These are phyloP conservation scores for Aspergillus ibericus DNA, from an alignment of 2,329 filamentous ascomycete genomes.

Conservation along the genomic window DNA sequence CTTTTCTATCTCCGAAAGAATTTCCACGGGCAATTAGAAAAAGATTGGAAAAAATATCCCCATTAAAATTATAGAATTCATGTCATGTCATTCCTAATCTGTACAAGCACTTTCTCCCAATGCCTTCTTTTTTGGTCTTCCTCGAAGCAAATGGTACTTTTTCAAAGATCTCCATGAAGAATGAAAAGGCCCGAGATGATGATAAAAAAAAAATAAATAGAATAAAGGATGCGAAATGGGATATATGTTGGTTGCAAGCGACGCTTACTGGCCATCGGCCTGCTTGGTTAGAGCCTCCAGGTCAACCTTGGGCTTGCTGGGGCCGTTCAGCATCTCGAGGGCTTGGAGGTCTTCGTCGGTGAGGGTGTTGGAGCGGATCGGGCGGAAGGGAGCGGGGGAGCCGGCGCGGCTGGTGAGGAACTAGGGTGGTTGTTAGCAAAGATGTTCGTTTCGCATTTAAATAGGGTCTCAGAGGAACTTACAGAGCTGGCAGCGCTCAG, in stretches of 20 bases:
- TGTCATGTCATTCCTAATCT: constrained; percentile 5
- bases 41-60: neutral
- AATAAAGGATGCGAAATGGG: constrained; percentile 3
- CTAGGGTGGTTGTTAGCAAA: constrained; percentile 43
- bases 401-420: constrained; percentile 70
- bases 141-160: neutral
- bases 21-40: no score
- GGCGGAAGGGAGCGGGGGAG: constrained; percentile 66
- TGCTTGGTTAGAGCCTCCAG: constrained; percentile 40
- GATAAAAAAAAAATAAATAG: neutral
- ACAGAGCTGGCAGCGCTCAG: constrained; percentile 84
- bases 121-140: neutral
- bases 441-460: neutral
- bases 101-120: neutral
- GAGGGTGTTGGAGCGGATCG: constrained; percentile 55
- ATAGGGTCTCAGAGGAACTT: constrained; percentile 40
- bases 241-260: neutral
- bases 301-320: constrained; percentile 34
- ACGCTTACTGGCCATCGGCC: constrained; percentile 33
- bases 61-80: constrained; percentile 4
- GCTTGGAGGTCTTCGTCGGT: constrained; percentile 47
- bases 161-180: neutral
- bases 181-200: no score
- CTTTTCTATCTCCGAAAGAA: no score
- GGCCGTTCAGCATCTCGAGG: constrained; percentile 40